Base-by-base conservation (phyloP, 1,284 basidiomycete genomes). In the Athelia psychrophila region DNA sequence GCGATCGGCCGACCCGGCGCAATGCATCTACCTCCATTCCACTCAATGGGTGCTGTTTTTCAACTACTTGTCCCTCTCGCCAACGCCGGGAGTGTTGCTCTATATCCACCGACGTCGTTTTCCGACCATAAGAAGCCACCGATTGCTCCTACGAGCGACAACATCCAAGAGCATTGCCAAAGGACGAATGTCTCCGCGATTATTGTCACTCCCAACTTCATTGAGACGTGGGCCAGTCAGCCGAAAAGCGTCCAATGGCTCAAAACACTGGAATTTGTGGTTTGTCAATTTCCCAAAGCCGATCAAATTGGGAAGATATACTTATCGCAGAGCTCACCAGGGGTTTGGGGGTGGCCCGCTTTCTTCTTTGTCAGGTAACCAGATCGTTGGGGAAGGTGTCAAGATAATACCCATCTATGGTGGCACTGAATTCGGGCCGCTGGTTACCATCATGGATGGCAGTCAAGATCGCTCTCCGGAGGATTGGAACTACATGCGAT, bases 221-320 rank as follows among this genome's bases (percentile, higher is more conserved):
- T 75, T 19, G 63, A 70, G 42, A 54, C 68, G 4, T 73, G 72
- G 71, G 53, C 59, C 1, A 63, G 66, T 51, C 60, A 62, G 10
- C 38, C 55, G 2, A 59, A 62, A 10, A 56, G 60, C 16, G 55
- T 74, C 8, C 60, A 63, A 3, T 54, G 66, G 9, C 59, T 73
- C 5, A 60, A 61, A 44, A 59, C 48, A 9, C 52, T 69, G 16
- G 60, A 64, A n/a, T 58, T 64, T 50, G 56, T 70, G 16, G 71
- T 71, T 51, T 13, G 69, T 49, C 8, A n/a, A 2, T 42, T 23
- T 44, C 10, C n/a, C 8, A 23, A 6, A 38, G 38, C 8, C 33
- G 27, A 36, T 18, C 24, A 13, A 2, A 22, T 22, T 42, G 8
- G 9, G 38, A 42, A 18, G 38, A n/a, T 12, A 35, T 12, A 10